Conservation (phyloP, 805 yeast genomes). For the Sporopachydermia quercuum region DNA sequence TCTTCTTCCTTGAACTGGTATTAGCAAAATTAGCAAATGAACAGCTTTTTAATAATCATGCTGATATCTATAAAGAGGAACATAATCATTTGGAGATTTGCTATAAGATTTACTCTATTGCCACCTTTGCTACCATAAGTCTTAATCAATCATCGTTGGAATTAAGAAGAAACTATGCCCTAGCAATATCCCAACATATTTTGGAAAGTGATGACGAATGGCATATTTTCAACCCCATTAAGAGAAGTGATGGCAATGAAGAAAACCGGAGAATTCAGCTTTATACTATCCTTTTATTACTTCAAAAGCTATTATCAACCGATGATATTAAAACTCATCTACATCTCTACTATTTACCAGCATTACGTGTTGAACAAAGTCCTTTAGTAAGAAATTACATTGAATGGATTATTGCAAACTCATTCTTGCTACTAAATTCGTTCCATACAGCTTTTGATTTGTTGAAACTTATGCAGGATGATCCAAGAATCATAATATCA, state of each 20-base stretch:
- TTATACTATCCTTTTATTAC: slow-evolving; percentile 33
- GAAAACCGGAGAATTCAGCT: slow-evolving; percentile 50
- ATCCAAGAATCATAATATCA: slow-evolving; percentile 44
- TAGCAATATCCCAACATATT: slow-evolving; percentile 15
- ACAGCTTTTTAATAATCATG: slow-evolving; percentile 29
- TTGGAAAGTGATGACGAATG: slow-evolving; percentile 23
- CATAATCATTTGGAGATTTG: slow-evolving; percentile 49
- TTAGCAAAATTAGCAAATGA: slow-evolving; percentile 25
- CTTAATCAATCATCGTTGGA: slow-evolving; percentile 2
- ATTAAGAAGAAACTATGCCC: slow-evolving; percentile 8
- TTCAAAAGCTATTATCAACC: slow-evolving; percentile 19
- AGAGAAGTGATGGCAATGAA: slow-evolving; percentile 53
- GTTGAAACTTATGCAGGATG: slow-evolving; percentile 10
- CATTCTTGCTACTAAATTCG: slow-evolving; percentile 18
- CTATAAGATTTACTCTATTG: slow-evolving; percentile 33
- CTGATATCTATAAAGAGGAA: slow-evolving; percentile 27
- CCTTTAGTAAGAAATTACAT: slow-evolving; percentile 62
- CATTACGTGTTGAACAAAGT: slow-evolving; percentile 50
- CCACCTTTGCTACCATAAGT: slow-evolving; percentile 25
- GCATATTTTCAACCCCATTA: slow-evolving; percentile 33
- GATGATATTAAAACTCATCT: slow-evolving; percentile 16
- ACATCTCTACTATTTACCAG: slow-evolving; percentile 15
- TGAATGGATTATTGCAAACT: slow-evolving; percentile 60
- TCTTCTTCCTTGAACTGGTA: slow-evolving; percentile 44
- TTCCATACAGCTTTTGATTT: slow-evolving; percentile 7